phyloP scores from a whole-genome alignment of 495 filamentous ascomycete genomes.

The Talaromyces liani region DNA sequence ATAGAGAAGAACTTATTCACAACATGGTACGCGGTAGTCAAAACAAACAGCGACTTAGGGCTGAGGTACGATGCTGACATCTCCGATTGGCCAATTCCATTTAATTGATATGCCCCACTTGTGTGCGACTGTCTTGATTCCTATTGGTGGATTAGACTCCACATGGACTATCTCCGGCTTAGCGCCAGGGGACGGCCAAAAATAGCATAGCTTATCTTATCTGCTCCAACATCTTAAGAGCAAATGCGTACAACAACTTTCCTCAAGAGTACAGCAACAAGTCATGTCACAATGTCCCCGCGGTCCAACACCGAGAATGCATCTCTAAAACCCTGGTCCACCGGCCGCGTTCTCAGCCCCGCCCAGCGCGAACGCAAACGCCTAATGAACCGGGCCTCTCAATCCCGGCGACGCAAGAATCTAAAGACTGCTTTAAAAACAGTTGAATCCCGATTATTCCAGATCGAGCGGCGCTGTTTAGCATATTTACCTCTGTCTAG shows the following conservation, averaged over 20 bases:
- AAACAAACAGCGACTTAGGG: background rate
- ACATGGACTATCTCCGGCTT: background rate
- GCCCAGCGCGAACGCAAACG: background rate
- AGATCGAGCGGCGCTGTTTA: background rate
- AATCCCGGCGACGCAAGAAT: background rate
- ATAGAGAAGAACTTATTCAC: background rate
- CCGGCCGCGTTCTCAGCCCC: background rate
- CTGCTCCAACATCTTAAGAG: background rate
- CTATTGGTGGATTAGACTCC: background rate
- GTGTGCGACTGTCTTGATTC: background rate
- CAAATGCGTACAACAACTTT: too few relatives aligned
- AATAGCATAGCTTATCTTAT: background rate
- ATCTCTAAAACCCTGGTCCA: background rate
- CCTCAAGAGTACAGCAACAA: background rate
- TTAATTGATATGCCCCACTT: background rate
- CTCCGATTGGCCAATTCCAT: background rate
- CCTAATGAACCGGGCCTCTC: constrained; percentile 1
- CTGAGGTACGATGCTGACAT: background rate
- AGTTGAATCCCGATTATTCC: background rate
- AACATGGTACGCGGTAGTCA: background rate
- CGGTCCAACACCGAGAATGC: background rate
- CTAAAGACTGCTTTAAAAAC: background rate
- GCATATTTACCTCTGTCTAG: background rate
- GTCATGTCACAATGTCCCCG: background rate
- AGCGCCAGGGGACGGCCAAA: background rate